Evolutionary conservation across 225 moss, liverwort and hornwort species (phyloP), one percentile per base, ranked within the genome.

Genomic region (Ulota crispa): DNA sequence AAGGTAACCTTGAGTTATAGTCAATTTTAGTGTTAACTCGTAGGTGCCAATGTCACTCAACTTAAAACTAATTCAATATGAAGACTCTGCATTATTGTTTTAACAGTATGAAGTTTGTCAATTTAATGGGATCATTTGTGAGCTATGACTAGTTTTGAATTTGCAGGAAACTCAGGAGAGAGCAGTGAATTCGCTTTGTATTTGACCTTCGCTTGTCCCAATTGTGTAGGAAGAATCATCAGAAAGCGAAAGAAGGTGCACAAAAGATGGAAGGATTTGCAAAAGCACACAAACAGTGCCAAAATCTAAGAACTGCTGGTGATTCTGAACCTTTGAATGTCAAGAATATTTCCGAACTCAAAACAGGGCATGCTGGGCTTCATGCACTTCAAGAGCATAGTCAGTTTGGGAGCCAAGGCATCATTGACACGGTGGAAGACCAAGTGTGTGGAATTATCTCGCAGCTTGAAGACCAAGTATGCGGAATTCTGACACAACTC

Each of bases 281-380:
- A 45, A 41, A 73, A 76, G 68, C 57, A 62, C 66, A 53, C 66
- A 70, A 76, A 19, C 52, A 52, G 53, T 28, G 66, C 64, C 82
- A 55, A 45, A 82, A 85, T 26, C 31, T 67, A 53, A 74, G 54
- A 30, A 41, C 75, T 64, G 56, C 31, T 57, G 55, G 37, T 69
- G 81, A 64, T 30, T 20, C 16, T 31, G 74, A 77, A 43, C 74
- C 55, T 63, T 37, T 1, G 13, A 54, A 63, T 62, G 55, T 37
- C 36, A 56, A 80, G 41, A 72, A 62, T 37, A 12, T 55, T 9
- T 3, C 65, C 31, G 61, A 64, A 73, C 61, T 19, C 37, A 80
- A 69, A 68, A 55, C 63, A 69, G 85, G 73, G 73, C 57, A 80
- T 59, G 80, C 72, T 80, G 80, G 72, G 24, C 55, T 83, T 77